Conservation (phyloP, 208 protist species). For the Trypanosoma conorhini region DNA sequence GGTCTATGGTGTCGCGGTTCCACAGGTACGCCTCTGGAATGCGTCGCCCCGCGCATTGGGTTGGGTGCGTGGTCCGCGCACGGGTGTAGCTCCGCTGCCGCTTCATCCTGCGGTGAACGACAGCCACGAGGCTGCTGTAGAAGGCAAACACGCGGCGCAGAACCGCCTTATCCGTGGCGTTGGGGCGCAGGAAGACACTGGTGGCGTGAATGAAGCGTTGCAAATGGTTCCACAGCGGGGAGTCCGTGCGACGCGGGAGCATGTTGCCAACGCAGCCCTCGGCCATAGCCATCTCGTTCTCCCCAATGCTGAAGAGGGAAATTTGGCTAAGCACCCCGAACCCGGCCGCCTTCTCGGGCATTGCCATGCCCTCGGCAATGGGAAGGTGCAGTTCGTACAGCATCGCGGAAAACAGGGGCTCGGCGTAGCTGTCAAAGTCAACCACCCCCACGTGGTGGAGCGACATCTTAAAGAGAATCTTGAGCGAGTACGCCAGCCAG, state of each 20-base stretch:
- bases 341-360: neutral
- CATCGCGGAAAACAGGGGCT: conserved; percentile 67
- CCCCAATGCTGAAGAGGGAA: conserved; percentile 20
- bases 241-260: conserved; percentile 27
- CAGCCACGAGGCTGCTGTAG: conserved; percentile 40
- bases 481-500: conserved; percentile 38
- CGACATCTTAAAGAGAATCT: conserved; percentile 39
- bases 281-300: conserved; percentile 12
- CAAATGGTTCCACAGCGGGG: conserved; percentile 80
- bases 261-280: conserved; percentile 27
- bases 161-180: conserved; percentile 25
- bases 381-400: conserved; percentile 45
- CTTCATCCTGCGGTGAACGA: conserved; percentile 21
- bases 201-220: conserved; percentile 76
- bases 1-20: conserved; percentile 38
- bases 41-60: neutral
- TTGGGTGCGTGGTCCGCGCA: neutral
- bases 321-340: conserved; percentile 23
- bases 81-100: conserved; percentile 12
- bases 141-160: conserved; percentile 38
- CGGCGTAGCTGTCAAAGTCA: conserved; percentile 61
- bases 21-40: conserved; percentile 33
- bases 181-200: conserved; percentile 64
- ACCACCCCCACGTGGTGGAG: conserved; percentile 41
- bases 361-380: conserved; percentile 6